phyloP scores from a whole-genome alignment of 2,329 filamentous ascomycete species.

The Diaporthe caulivora region DNA sequence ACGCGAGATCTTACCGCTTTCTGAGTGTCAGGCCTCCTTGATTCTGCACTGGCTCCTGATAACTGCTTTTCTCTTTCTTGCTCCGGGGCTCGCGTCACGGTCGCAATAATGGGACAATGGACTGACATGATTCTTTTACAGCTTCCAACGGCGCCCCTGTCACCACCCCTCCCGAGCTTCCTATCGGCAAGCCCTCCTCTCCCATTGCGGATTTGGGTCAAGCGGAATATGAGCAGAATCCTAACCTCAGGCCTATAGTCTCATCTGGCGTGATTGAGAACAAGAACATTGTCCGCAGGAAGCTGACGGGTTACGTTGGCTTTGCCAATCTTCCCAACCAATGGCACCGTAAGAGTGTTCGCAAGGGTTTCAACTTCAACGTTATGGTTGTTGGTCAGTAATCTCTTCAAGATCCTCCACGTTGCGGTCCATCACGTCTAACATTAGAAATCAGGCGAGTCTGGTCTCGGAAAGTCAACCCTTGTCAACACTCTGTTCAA shows the following conservation, averaged over 20 bases:
- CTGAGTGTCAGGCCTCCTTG: constrained; percentile 53
- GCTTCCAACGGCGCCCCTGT: constrained; percentile 58
- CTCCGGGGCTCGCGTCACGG: neutral
- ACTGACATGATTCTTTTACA: constrained; percentile 45
- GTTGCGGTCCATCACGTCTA: constrained; percentile 23
- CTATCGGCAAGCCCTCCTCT: constrained; percentile 53
- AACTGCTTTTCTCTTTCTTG: neutral
- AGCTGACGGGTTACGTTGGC: constrained; percentile 97
- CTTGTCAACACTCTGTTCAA: constrained; percentile 99
- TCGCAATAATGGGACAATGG: constrained; percentile 31
- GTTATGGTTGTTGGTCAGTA: constrained; percentile 98
- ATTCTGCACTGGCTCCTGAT: constrained; percentile 39
- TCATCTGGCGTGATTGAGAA: constrained; percentile 72
- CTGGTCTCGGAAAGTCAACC: constrained; percentile 98
- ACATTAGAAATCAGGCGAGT: constrained; percentile 79
- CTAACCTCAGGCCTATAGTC: constrained; percentile 54
- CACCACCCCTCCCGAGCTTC: constrained; percentile 54
- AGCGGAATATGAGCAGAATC: constrained; percentile 50
- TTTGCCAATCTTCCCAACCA: constrained; percentile 99
- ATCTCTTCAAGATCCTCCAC: neutral
- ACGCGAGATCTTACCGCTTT: constrained; percentile 44
- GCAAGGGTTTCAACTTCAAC: constrained; percentile 99
- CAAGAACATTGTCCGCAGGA: constrained; percentile 97
- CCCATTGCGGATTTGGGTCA: constrained; percentile 45
- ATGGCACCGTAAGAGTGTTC: constrained; percentile 99